Evolutionary conservation across 257 asterid genomes (phyloP).

Genomic region (Scutellaria baicalensis): DNA sequence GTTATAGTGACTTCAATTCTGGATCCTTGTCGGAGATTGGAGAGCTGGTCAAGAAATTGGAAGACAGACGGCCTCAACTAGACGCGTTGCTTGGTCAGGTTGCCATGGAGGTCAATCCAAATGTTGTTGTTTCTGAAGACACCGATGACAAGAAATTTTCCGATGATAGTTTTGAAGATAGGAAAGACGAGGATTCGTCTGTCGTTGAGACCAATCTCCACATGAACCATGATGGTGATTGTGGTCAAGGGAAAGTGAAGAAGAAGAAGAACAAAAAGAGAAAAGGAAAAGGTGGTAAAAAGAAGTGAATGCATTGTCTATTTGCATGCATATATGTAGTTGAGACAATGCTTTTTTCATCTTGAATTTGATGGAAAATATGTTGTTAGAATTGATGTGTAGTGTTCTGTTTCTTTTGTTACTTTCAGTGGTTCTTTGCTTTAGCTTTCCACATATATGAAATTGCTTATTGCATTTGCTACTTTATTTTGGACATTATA

Average conservation of each 20-base stretch:
- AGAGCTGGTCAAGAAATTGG: conserved; percentile 15
- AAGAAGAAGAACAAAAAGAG: conserved; percentile 11
- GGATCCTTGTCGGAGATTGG: background rate
- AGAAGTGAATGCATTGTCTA: background rate
- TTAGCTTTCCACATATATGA: too few relatives aligned
- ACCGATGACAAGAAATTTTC: background rate
- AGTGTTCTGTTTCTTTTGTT: too few relatives aligned
- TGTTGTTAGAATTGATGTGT: too few relatives aligned
- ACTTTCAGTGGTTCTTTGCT: too few relatives aligned
- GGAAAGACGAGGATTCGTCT: background rate
- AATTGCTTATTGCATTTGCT: too few relatives aligned
- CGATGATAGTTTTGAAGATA: background rate
- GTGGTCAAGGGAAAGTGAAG: conserved; percentile 21
- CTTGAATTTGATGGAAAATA: too few relatives aligned
- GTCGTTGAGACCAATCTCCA: background rate
- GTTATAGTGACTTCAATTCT: background rate
- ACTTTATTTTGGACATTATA: too few relatives aligned
- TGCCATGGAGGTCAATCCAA: background rate
- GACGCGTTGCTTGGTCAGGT: background rate
- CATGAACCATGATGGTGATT: conserved; percentile 2
- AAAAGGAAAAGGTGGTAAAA: conserved; percentile 13
- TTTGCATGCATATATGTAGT: too few relatives aligned
- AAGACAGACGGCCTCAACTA: background rate
- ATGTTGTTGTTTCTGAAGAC: background rate
- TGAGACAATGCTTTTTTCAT: too few relatives aligned